phyloP scores from a whole-genome alignment of 306 rosid genomes.

The Castanopsis chinensis region DNA sequence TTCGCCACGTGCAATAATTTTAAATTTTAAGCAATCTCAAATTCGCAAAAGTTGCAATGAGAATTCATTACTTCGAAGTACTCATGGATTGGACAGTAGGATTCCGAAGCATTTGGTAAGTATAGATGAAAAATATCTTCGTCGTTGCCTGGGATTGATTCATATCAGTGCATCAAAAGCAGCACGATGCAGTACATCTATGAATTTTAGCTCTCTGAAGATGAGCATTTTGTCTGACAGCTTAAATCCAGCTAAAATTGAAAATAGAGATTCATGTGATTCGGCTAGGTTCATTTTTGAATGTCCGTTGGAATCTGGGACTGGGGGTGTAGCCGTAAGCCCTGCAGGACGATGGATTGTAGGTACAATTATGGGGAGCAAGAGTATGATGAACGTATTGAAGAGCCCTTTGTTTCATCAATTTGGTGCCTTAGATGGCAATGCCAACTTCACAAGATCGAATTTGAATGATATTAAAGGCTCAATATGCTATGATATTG shows the following conservation, averaged over 20 bases:
- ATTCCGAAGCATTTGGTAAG: conserved; percentile 82
- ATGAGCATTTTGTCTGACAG: conserved; percentile 42
- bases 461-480: conserved; percentile 44
- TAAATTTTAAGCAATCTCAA: conserved; percentile 54
- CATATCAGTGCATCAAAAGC: conserved; percentile 60
- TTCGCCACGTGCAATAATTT: conserved; percentile 43
- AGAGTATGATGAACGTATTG: conserved; percentile 81
- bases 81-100: conserved; percentile 49
- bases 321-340: conserved; percentile 32
- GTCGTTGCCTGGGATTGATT: conserved; percentile 73
- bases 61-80: conserved; percentile 43
- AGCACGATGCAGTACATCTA: conserved; percentile 46
- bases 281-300: conserved; percentile 35
- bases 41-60: conserved; percentile 43
- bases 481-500: conserved; percentile 40
- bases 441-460: conserved; percentile 40
- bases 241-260: conserved; percentile 29
- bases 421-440: conserved; percentile 41
- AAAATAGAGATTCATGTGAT: conserved; percentile 30
- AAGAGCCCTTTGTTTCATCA: conserved; percentile 65
- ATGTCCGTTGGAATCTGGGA: conserved; percentile 30
- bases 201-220: conserved; percentile 42
- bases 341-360: conserved; percentile 47
- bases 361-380: conserved; percentile 83
- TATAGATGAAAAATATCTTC: conserved; percentile 76